Conservation (phyloP, 768 basidiomycete genomes). For the Calocybe indica region DNA sequence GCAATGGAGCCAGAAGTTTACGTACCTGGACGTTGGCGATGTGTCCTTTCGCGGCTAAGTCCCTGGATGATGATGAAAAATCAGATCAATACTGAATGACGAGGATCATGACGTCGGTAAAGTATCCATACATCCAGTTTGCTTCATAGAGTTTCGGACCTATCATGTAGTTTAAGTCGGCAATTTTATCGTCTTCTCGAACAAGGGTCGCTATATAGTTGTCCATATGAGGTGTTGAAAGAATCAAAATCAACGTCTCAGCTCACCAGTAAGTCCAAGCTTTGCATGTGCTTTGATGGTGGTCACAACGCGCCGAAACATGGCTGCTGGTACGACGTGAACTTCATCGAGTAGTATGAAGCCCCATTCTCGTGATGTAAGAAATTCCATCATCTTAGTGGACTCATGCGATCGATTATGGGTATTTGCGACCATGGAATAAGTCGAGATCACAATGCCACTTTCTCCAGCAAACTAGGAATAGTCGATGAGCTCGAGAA, state of each 20-base stretch:
- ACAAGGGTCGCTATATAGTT: constrained; percentile 79
- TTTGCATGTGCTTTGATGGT: constrained; percentile 99
- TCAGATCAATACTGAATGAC: constrained; percentile 9
- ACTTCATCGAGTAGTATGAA: constrained; percentile 98
- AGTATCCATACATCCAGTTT: constrained; percentile 80
- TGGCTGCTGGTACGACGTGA: constrained; percentile 97
- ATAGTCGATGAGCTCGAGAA: constrained; percentile 6
- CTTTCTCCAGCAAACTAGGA: constrained; percentile 90
- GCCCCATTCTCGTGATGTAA: constrained; percentile 98
- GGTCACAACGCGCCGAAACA: constrained; percentile 97
- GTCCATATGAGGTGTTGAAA: background rate
- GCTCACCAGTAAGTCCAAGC: constrained; percentile 86
- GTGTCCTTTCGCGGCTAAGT: constrained; percentile 97
- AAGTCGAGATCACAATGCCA: constrained; percentile 97
- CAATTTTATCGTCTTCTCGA: constrained; percentile 98
- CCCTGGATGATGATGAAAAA: constrained; percentile 33
- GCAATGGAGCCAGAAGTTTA: constrained; percentile 4
- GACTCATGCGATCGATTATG: constrained; percentile 98
- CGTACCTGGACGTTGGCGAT: constrained; percentile 99
- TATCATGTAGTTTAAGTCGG: constrained; percentile 98
- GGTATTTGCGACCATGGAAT: constrained; percentile 99
- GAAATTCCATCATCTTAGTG: constrained; percentile 99
- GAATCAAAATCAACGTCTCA: background rate
- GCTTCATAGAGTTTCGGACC: constrained; percentile 99
- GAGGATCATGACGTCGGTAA: constrained; percentile 4